Base-by-base conservation (phyloP, 2,329 filamentous ascomycete genomes). In the Monascus ruber region DNA sequence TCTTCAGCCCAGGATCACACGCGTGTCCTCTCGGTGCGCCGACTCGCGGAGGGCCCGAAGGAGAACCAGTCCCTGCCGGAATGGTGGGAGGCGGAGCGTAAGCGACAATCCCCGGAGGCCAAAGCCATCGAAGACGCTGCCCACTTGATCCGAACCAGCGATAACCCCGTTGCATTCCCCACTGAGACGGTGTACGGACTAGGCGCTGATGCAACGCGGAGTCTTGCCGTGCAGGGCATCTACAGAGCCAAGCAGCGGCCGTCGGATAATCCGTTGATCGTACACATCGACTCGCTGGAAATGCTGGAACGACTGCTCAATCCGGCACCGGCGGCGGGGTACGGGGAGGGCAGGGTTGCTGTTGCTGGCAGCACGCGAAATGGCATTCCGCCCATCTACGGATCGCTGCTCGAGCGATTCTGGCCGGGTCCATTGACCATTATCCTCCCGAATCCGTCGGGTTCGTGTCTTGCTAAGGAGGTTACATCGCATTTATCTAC, bases 141-240 rank as follows among this genome's bases (percentile, higher is more conserved):
- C 2, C 57, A 71, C 8, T 72, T 79, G 47, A 68, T 94, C 29
- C 74, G 70, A 37, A 70, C 70, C 11, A 79, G 73, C 37, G 73
- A 85, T 55, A 73, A 74, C 3, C 91, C 91, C 4, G 86, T 98
- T 35, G 91, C 85, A 1, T 98, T 98, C 58, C 91, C 91, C 1
- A 98, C 91, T 0, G 91, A 98, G 65, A 98, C 91, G 0, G 91
- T 98, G 1, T 98, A 98, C 59, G 91, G 91, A 0, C 73, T 98
- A 5, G 91, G 87, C n/a, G 91, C 91, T 9, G 91, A 96, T 65
- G 91, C 91, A 7, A 96, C 88, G 25, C 77, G 86, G 51, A 86
- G 81, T 53, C 71, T 68, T 24, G 83, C 89, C 2, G 89, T 96
- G 5, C 79, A 74, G 54, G 88, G 87, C n/a, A 98, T 98, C 49